Evolutionary conservation across 176 grass and related monocot genomes (phyloP), one percentile per base, ranked within the genome.

Genomic region (Tillandsia leiboldiana): DNA sequence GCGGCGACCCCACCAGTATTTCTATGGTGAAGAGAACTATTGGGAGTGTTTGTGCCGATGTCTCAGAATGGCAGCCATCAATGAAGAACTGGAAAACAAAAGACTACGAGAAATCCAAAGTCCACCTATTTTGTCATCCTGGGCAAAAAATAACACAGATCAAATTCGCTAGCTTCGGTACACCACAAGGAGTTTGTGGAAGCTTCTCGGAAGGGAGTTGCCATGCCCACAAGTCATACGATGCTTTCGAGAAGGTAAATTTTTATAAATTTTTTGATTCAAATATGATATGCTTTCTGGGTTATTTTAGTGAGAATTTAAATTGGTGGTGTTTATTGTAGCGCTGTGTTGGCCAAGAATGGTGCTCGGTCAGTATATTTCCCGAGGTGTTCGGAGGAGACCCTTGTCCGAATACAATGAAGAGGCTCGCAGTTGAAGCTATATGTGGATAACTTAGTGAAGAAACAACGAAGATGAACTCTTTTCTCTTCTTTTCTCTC

Each of bases 81-180:
- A 90, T 93, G 86, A 93, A 78, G 51, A 99, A 99, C 64, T 99
- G 86, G 89, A 84, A 2, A 10, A 93, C 87, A 0, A 99, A 90
- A 48, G 86, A 84, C 61, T 86, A 99, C 9, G 86, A 78, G 57
- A 90, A 79, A 72, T 77, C 89, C n/a, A 99, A 90, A 61, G 71
- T 93, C 13, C 94, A 89, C 72, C 85, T 99, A 26, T 82, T 80
- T 49, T 99, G 94, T 73, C 82, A 82, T 51, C 72, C 86, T 71
- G 86, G 84, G 11, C 75, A 73, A 66, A 99, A 88, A 51, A 93
- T 99, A 67, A 87, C 72, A 28, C 73, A 90, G 50, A 82, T 99
- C 83, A 93, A 93, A 70, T 99, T 99, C 18, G 89, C 94, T 24
- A 99, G 94, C 86, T 99, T 87, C 22, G 94, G 94, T 51, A 99